Percentiles rank a stretch among this genome's conserved stretches.
Evolutionary conservation across 2,329 filamentous ascomycete species (phyloP).

Genomic region (Phoma sp.): DNA sequence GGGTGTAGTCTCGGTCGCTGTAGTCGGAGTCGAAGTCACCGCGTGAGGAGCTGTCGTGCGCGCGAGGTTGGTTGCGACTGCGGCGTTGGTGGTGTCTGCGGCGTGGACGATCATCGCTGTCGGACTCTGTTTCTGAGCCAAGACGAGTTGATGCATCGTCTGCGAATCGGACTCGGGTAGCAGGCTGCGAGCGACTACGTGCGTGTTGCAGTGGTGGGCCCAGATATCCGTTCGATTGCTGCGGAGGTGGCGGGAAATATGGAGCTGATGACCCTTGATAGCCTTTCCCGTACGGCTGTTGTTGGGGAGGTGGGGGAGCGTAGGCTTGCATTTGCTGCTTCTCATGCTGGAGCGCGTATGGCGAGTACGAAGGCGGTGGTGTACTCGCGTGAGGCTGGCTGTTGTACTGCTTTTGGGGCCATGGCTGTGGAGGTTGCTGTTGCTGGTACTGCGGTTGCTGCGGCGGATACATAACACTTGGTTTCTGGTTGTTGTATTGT

Average conservation of each 20-base stretch:
- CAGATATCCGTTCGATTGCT: conserved; percentile 29
- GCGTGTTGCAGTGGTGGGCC: conserved; percentile 33
- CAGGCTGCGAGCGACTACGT: conserved; percentile 41
- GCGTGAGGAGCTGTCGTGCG: conserved; percentile 19
- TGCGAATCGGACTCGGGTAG: conserved; percentile 38
- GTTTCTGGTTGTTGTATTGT: conserved; percentile 24
- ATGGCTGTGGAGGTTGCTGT: conserved; percentile 22
- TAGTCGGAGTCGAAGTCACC: conserved; percentile 17
- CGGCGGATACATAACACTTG: conserved; percentile 13
- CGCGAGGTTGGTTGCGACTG: conserved; percentile 21
- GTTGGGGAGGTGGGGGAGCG: conserved; percentile 18
- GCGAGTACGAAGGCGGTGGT: conserved; percentile 28
- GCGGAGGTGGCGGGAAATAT: conserved; percentile 17
- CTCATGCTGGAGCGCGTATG: conserved; percentile 26
- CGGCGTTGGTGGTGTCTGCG: conserved; percentile 20
- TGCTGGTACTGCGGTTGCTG: conserved; percentile 26
- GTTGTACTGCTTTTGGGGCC: conserved; percentile 18
- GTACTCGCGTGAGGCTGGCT: conserved; percentile 16
- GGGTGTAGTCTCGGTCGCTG: conserved; percentile 15
- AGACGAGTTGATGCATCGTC: conserved; percentile 25
- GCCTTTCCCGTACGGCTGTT: conserved; percentile 16
- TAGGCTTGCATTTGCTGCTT: conserved; percentile 32
- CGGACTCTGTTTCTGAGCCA: conserved; percentile 26
- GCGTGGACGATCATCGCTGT: conserved; percentile 23
- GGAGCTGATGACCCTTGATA: conserved; percentile 2